Evolutionary conservation across 1,284 basidiomycete genomes (phyloP).

Genomic region (Exobasidium cylindrosporum): DNA sequence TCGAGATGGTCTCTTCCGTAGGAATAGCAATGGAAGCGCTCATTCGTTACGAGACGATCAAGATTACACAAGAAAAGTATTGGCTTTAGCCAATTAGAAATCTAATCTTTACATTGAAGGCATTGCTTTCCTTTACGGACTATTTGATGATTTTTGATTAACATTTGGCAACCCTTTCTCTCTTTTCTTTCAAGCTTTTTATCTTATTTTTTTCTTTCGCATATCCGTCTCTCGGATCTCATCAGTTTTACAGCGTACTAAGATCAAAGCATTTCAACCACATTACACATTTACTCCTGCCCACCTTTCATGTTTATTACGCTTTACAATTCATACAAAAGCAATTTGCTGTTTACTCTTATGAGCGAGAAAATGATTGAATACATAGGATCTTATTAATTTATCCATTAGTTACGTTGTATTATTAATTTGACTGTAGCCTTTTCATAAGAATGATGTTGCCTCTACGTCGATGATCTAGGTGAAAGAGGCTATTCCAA

Average conservation of each 20-base stretch:
- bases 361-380: too few species aligned
- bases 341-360: too few species aligned
- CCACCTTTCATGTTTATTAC: too few species aligned
- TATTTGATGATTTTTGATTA: not conserved
- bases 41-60: constrained; percentile 37
- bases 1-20: constrained; percentile 16
- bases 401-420: too few species aligned
- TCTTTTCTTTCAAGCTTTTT: not conserved
- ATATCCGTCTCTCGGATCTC: not conserved
- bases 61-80: constrained; percentile 34
- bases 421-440: too few species aligned
- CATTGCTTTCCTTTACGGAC: not conserved
- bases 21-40: constrained; percentile 25
- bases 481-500: constrained; percentile 73
- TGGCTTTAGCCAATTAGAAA: constrained; percentile 12
- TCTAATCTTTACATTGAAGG: not conserved
- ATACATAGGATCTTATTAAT: too few species aligned
- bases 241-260: not conserved
- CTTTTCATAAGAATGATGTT: constrained; percentile 72
- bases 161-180: not conserved
- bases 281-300: constrained; percentile 20
- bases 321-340: too few species aligned
- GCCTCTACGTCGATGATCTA: constrained; percentile 70
- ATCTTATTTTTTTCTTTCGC: too few species aligned
- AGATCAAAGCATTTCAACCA: too few species aligned